These are phyloP conservation scores for Diversispora eburnea DNA, from an alignment of 192 early-diverging fungal species.

Conservation along the genomic window DNA sequence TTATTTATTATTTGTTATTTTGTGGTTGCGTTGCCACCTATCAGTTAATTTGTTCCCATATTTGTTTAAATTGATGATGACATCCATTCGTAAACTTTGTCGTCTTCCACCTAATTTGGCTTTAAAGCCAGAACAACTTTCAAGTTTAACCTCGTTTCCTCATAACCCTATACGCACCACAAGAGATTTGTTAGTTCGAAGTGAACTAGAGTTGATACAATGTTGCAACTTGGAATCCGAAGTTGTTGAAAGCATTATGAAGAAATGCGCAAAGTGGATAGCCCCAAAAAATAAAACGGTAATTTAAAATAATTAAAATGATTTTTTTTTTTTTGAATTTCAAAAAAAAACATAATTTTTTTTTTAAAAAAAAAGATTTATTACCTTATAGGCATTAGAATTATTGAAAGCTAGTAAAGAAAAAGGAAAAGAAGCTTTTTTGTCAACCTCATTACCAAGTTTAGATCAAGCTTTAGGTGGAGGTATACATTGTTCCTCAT, in stretches of 20 bases:
- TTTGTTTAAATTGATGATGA: too few species aligned
- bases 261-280: constrained; percentile 16
- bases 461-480: constrained; percentile 21
- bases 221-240: constrained; percentile 10
- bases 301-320: neutral
- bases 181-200: neutral
- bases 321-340: neutral
- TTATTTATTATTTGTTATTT: too few species aligned
- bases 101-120: too few species aligned
- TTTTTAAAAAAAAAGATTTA: neutral
- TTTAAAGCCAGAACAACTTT: too few species aligned
- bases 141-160: neutral
- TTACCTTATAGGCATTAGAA: neutral
- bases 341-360: neutral
- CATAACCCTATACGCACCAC: constrained; percentile 2
- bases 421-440: constrained; percentile 10
- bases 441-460: constrained; percentile 8
- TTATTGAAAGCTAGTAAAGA: neutral
- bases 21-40: too few species aligned
- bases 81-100: too few species aligned
- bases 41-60: too few species aligned
- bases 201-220: constrained; percentile 21
- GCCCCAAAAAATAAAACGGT: constrained; percentile 4
- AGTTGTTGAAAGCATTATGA: neutral
- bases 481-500: constrained; percentile 18